These are phyloP conservation scores for Maudiozyma serrabonitensis DNA, from an alignment of 805 yeast genomes.

Conservation along the genomic window DNA sequence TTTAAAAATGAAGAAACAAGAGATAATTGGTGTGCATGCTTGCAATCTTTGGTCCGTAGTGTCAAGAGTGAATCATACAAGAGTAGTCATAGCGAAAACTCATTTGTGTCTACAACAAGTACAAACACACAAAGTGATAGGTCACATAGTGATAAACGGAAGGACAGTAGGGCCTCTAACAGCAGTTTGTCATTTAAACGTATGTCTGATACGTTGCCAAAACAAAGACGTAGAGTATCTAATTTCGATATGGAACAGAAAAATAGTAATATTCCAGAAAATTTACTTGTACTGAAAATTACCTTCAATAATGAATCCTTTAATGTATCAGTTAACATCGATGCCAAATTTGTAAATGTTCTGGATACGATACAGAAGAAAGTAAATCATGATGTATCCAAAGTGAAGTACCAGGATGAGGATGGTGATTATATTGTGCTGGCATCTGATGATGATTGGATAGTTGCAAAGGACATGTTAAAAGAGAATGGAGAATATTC, in stretches of 20 bases:
- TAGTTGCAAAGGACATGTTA: slow-evolving; percentile 66
- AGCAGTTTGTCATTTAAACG: slow-evolving; percentile 19
- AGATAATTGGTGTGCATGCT: slow-evolving; percentile 69
- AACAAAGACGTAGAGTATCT: slow-evolving; percentile 6
- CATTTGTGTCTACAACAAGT: slow-evolving; percentile 15
- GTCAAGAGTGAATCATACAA: slow-evolving; percentile 27
- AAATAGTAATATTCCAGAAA: slow-evolving; percentile 31
- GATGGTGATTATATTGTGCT: slow-evolving; percentile 89
- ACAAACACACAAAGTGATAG: not conserved
- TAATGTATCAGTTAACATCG: slow-evolving; percentile 51
- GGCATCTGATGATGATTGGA: slow-evolving; percentile 82
- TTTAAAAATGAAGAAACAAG: slow-evolving; percentile 78
- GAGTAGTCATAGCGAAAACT: slow-evolving; percentile 22
- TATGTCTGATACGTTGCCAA: slow-evolving; percentile 24
- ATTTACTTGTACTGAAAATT: slow-evolving; percentile 33
- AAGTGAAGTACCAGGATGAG: slow-evolving; percentile 81
- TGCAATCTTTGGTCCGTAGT: slow-evolving; percentile 32
- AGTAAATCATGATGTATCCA: slow-evolving; percentile 36
- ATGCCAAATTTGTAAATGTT: slow-evolving; percentile 42
- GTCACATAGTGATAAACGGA: slow-evolving; percentile 7
- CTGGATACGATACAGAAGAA: slow-evolving; percentile 49
- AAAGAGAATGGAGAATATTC: slow-evolving; percentile 42
- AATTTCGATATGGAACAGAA: slow-evolving; percentile 32
- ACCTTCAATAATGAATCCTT: slow-evolving; percentile 44
- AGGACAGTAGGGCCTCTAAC: slow-evolving; percentile 23